Evolutionary conservation across 2,329 filamentous ascomycete species (phyloP).

Genomic region (Elsinoe ampelina): DNA sequence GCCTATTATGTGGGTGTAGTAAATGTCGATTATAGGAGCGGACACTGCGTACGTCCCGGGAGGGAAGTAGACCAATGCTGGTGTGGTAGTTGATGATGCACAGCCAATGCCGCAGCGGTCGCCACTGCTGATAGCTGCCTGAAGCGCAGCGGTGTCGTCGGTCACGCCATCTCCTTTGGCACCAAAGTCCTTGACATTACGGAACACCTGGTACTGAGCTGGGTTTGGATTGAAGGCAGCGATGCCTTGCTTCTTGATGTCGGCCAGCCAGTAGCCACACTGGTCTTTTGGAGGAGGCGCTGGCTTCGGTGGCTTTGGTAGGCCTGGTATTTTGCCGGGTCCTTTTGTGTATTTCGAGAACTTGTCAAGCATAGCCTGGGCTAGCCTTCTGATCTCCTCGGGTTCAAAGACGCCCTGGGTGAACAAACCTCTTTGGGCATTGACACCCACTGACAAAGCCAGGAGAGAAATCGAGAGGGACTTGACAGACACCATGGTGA

Average conservation of each 20-base stretch:
- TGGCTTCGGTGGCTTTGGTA: conserved; percentile 3
- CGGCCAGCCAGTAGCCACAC: conserved; percentile 34
- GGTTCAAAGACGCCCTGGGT: conserved; percentile 9
- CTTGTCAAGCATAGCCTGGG: conserved; percentile 6
- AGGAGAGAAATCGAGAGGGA: background rate
- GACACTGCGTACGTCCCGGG: conserved; percentile 47
- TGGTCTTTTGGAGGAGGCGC: background rate
- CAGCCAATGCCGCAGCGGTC: background rate
- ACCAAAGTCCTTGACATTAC: conserved; percentile 42
- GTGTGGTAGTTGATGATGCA: background rate
- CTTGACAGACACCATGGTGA: conserved; percentile 5
- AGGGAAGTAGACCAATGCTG: conserved; percentile 47
- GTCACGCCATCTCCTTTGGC: conserved; percentile 45
- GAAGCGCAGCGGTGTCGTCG: conserved; percentile 53
- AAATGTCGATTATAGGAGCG: conserved; percentile 20
- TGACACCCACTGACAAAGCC: background rate
- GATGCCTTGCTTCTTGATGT: conserved; percentile 39
- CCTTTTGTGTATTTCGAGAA: conserved; percentile 2
- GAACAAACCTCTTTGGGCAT: conserved; percentile 11
- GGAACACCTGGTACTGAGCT: conserved; percentile 36
- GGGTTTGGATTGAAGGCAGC: conserved; percentile 39
- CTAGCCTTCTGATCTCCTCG: conserved; percentile 2
- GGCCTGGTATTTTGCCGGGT: background rate
- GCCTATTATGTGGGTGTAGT: conserved; percentile 22
- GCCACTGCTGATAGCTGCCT: conserved; percentile 38